These are phyloP conservation scores for Pleurotus giganteus DNA, from an alignment of 768 basidiomycete genomes.

Conservation along the genomic window DNA sequence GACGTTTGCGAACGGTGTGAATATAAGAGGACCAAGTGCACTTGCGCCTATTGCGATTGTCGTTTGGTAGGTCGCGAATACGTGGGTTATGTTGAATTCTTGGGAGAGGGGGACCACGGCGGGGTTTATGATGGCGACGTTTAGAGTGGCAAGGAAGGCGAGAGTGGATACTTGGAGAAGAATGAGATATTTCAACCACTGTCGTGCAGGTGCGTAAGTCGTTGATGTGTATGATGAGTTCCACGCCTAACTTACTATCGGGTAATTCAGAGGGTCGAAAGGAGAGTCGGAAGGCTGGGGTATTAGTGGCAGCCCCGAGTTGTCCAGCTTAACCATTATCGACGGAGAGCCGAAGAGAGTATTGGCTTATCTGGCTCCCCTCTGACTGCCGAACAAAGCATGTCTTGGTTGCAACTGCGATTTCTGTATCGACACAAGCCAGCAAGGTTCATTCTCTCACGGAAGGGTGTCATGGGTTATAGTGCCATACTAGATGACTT, in stretches of 20 bases:
- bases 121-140: slow-evolving; percentile 36
- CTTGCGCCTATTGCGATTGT: slow-evolving; percentile 35
- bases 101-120: slow-evolving; percentile 35
- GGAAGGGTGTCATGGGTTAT: background rate
- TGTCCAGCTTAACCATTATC: slow-evolving; percentile 29
- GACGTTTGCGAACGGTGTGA: slow-evolving; percentile 38
- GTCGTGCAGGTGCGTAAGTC: background rate
- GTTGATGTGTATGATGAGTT: background rate
- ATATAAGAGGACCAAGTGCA: slow-evolving; percentile 33
- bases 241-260: slow-evolving; percentile 30
- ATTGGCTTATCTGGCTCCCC: too few species aligned
- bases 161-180: slow-evolving; percentile 30
- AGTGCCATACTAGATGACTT: background rate
- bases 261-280: slow-evolving; percentile 42
- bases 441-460: too few species aligned
- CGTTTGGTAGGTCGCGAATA: slow-evolving; percentile 39
- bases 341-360: background rate
- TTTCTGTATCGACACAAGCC: too few species aligned
- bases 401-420: too few species aligned
- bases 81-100: slow-evolving; percentile 33
- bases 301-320: slow-evolving; percentile 35
- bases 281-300: slow-evolving; percentile 39
- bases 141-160: slow-evolving; percentile 35
- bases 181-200: slow-evolving; percentile 36
- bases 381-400: too few species aligned